phyloP scores from a whole-genome alignment of 371 early-diverging fungal genomes.

The Mucor ambiguus region DNA sequence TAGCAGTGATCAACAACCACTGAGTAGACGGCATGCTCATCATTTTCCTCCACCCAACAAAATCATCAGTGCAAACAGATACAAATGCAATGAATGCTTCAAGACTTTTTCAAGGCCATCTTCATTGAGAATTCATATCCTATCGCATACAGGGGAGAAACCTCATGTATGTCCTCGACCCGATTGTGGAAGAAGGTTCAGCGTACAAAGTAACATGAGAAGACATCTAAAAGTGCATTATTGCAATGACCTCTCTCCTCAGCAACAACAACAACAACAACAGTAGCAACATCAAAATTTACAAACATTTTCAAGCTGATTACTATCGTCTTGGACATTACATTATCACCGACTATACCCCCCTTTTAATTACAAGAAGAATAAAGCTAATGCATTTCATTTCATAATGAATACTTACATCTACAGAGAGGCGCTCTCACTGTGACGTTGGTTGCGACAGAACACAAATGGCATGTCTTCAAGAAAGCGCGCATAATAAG shows the following conservation, averaged over 20 bases:
- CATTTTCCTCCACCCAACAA: background rate
- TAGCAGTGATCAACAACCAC: background rate
- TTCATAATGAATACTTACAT: background rate
- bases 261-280: slow-evolving; percentile 3
- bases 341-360: background rate
- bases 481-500: background rate
- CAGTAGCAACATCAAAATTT: slow-evolving; percentile 1
- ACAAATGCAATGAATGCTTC: slow-evolving; percentile 68
- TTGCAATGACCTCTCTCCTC: background rate
- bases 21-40: background rate
- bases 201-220: slow-evolving; percentile 76
- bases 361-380: background rate
- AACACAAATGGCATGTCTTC: background rate
- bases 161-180: slow-evolving; percentile 63
- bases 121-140: slow-evolving; percentile 66
- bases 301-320: background rate
- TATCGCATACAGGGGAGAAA: slow-evolving; percentile 77
- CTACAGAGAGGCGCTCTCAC: background rate
- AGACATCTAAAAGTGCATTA: slow-evolving; percentile 61
- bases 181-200: slow-evolving; percentile 66
- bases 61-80: slow-evolving; percentile 33
- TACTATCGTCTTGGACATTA: background rate
- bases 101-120: slow-evolving; percentile 79
- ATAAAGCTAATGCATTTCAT: background rate
- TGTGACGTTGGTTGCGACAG: background rate